phyloP scores from a whole-genome alignment of 192 early-diverging fungal genomes.

The Backusella circina region DNA sequence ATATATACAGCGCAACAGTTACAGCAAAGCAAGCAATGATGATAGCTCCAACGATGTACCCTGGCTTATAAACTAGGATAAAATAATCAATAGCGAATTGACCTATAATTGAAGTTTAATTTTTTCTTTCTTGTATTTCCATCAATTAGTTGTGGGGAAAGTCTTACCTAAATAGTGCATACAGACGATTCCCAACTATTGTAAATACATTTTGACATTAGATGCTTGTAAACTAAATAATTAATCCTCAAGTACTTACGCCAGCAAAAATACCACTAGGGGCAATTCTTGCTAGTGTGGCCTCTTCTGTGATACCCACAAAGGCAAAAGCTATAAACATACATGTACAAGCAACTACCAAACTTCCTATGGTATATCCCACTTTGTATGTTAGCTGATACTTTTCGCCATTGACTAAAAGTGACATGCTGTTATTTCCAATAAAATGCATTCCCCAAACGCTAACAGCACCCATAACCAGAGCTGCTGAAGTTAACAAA shows the following conservation, averaged over 20 bases:
- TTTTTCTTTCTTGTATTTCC: neutral
- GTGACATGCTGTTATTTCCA: slow-evolving; percentile 30
- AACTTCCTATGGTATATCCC: slow-evolving; percentile 33
- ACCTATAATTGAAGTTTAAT: neutral
- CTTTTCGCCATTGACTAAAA: neutral
- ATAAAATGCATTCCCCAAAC: slow-evolving; percentile 46
- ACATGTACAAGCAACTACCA: slow-evolving; percentile 26
- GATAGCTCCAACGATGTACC: slow-evolving; percentile 29
- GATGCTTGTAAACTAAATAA: neutral
- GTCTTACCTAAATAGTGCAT: slow-evolving; percentile 36
- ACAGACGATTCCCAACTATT: slow-evolving; percentile 24
- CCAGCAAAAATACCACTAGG: slow-evolving; percentile 34
- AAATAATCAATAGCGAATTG: slow-evolving; percentile 39
- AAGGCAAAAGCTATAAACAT: slow-evolving; percentile 31
- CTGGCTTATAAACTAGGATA: slow-evolving; percentile 11
- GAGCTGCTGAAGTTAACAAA: slow-evolving; percentile 26
- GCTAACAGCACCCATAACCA: slow-evolving; percentile 35
- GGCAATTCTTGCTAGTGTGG: slow-evolving; percentile 23
- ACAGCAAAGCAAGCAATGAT: slow-evolving; percentile 37
- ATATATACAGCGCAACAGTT: slow-evolving; percentile 40
- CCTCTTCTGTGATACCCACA: slow-evolving; percentile 34
- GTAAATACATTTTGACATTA: neutral
- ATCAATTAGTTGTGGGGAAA: neutral
- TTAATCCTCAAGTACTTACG: slow-evolving; percentile 7
- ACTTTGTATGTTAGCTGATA: slow-evolving; percentile 27